A percentile compares a stretch with the other conserved stretches of the same genome.
These are phyloP conservation scores for Aureobasidium sp. DNA, from an alignment of 2,329 filamentous ascomycete genomes.

Conservation along the genomic window DNA sequence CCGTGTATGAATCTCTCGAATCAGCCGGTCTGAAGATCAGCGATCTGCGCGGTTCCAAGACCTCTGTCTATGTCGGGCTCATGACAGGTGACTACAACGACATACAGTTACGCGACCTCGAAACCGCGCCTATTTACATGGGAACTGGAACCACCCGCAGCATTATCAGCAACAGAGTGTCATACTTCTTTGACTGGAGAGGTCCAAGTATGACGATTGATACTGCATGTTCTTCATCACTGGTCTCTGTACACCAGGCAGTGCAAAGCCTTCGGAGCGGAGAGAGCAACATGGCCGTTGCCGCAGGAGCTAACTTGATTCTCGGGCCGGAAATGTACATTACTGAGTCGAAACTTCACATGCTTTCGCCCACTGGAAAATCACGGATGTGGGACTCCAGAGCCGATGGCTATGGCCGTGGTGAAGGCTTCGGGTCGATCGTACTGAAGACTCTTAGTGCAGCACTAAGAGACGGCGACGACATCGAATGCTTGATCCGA, in stretches of 20 bases:
- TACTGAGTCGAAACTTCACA: conserved; percentile 22
- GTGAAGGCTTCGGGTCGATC: conserved; percentile 44
- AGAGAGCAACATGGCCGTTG: too few relatives aligned
- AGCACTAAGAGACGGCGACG: conserved; percentile 40
- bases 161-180: conserved; percentile 30
- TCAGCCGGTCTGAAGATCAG: conserved; percentile 14
- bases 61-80: conserved; percentile 17
- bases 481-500: conserved; percentile 33
- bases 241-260: conserved; percentile 29
- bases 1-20: conserved; percentile 33
- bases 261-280: too few relatives aligned
- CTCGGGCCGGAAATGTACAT: conserved; percentile 20
- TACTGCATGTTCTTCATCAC: conserved; percentile 38
- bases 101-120: too few relatives aligned
- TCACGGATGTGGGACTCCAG: conserved; percentile 31
- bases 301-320: conserved; percentile 20
- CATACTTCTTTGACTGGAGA: conserved; percentile 31
- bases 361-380: conserved; percentile 29
- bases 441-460: conserved; percentile 38
- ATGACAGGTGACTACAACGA: too few relatives aligned
- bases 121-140: conserved; percentile 18
- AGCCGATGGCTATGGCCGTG: conserved; percentile 44
- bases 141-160: conserved; percentile 25
- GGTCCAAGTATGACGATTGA: conserved; percentile 38
- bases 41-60: conserved; percentile 14